These are phyloP conservation scores for Tetrastigma voinierianum DNA, from an alignment of 164 flowering plant genomes.

Conservation along the genomic window DNA sequence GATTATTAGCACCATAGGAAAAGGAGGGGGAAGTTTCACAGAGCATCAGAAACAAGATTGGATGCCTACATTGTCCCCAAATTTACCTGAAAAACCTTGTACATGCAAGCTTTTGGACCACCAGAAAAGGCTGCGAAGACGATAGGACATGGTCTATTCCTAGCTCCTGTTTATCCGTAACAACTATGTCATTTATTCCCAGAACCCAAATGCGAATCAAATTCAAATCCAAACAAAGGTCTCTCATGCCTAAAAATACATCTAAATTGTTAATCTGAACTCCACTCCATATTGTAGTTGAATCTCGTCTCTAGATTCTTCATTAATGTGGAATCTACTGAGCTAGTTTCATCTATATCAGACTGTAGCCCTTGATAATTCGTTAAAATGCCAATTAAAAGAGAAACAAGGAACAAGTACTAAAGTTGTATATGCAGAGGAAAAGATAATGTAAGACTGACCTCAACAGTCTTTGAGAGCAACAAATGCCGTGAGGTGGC, in stretches of 20 bases:
- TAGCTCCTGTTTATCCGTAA: slow-evolving; percentile 44
- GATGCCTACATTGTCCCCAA: not conserved
- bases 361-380: not conserved
- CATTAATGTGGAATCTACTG: not conserved
- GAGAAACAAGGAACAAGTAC: not conserved
- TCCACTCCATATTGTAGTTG: not conserved
- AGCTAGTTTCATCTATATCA: not conserved
- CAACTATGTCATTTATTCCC: not conserved
- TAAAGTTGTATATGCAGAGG: not conserved
- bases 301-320: not conserved
- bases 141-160: slow-evolving; percentile 43
- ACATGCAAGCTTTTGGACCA: slow-evolving; percentile 66
- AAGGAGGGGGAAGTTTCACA: not conserved
- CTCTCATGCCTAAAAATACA: too few relatives aligned
- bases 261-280: not conserved
- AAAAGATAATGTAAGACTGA: slow-evolving; percentile 22
- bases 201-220: not conserved
- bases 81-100: slow-evolving; percentile 60
- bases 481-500: slow-evolving; percentile 44
- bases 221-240: not conserved
- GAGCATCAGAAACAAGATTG: not conserved
- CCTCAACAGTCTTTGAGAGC: slow-evolving; percentile 55
- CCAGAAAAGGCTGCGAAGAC: slow-evolving; percentile 58
- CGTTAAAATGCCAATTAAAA: not conserved
- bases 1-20: too few relatives aligned